Evolutionary conservation across 2,329 filamentous ascomycete genomes (phyloP), one percentile per base, ranked within the genome.

Genomic region (Eutypella sp.): DNA sequence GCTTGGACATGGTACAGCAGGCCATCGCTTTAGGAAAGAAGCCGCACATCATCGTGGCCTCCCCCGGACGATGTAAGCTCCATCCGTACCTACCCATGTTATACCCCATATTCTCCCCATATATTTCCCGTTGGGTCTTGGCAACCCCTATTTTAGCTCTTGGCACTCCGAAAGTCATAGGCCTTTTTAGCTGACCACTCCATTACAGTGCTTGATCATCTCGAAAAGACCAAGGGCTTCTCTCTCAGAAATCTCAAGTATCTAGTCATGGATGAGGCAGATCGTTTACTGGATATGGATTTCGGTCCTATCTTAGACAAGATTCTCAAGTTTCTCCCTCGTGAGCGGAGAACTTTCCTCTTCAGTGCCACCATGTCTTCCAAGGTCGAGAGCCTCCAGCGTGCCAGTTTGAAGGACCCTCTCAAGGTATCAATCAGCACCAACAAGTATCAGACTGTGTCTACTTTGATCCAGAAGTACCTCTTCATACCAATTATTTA

Each of bases 201-300:
- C 10, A 8, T 16, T 34, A 39, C 19, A 39, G 72, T 96, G 19
- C 74, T 96, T 4, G 93, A 97, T 59, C 93, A 99, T 58, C 72
- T 97, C 8, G 90, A 97, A 64, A 96, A 96, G 68, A 99, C 93
- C 2, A 96, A 96, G 67, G 92, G 93, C 10, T 97, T 99, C 68
- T 91, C 86, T 2, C 71, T 97, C 41, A 80, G 86, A 24, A 77
- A 79, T 4, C 73, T 96, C 31, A 91, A 91, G 61, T 96, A 92
- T 61, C 74, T 97, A 3, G 91, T 96, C 50, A 90, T 97, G 81
- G 92, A 96, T 61, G 92, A 96, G 70, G 92, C 92, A 20, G 92
- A 97, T 65, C 77, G 91, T 47, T 76, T 97, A 9, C 79, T 97
- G 2, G 93, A 99, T 62, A 84, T 96, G 64, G 91, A 96, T 65